Evolutionary conservation across 768 basidiomycete species (phyloP), one percentile per base, ranked within the genome.

Genomic region (Nidula microcarpa): DNA sequence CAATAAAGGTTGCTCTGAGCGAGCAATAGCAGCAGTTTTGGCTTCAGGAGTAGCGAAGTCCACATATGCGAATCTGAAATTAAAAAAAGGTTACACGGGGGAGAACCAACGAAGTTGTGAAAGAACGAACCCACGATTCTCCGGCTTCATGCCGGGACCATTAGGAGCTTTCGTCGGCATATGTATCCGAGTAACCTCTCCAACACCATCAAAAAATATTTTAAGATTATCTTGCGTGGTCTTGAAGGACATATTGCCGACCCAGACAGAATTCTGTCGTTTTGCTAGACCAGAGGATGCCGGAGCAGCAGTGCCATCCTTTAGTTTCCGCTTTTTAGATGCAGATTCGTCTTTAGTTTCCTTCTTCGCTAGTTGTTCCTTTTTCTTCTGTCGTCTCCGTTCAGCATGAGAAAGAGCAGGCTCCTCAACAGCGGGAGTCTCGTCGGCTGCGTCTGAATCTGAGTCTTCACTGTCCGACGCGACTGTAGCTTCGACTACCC

Each of bases 241-340:
- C 70, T 88, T 89, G 78, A 89, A 98, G 5, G 89, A 80, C 66
- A 98, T 65, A 70, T 98, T 98, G 41, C 96, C 96, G 33, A 98
- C 89, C 96, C 96, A 98, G 46, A 98, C 78, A 4, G 92, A 95
- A 65, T 95, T 85, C 68, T 91, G 84, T 23, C 88, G 82, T 67
- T 85, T 86, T 11, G 66, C 64, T 46, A 63, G 56, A 59, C 52
- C 58, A 63, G 59, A 59, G n/a, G 60, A 52, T 30, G 62, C 59
- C 58, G 52, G 62, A 23, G 64, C 49, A 43, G 67, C 57, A 18
- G 65, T 66, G 2, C 72, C 73, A 52, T 74, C 69, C 50, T 70
- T 65, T 33, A 78, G 68, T 59, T 81, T 80, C 56, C 71, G 74
- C 60, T 77, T 84, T 67, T 82, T 81, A 47, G 59, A 55, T 11